phyloP scores from a whole-genome alignment of 1,284 basidiomycete species.

The Lentinula novae-zelandiae region DNA sequence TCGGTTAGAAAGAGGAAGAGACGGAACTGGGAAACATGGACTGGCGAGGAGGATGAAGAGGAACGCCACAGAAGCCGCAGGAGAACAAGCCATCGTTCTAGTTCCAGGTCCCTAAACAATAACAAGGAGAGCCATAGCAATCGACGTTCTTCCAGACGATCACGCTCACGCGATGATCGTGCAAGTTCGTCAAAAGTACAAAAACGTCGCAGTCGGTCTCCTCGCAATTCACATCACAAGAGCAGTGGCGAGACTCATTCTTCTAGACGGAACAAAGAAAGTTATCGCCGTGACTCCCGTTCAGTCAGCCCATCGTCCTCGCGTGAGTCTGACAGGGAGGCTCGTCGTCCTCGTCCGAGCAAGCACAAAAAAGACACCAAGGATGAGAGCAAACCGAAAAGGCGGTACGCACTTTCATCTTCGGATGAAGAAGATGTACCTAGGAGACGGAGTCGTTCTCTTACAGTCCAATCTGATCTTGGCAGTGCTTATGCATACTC shows the following conservation, averaged over 20 bases:
- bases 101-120: constrained; percentile 23
- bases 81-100: constrained; percentile 17
- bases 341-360: neutral
- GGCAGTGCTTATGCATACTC: neutral
- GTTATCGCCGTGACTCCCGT: neutral
- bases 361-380: neutral
- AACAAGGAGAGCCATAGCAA: constrained; percentile 3
- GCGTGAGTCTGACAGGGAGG: neutral
- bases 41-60: constrained; percentile 28
- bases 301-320: neutral
- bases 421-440: neutral
- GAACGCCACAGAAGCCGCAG: constrained; percentile 22
- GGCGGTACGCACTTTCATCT: neutral
- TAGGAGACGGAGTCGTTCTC: constrained; percentile 1
- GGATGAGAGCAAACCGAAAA: neutral
- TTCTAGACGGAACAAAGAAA: neutral
- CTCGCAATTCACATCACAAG: neutral
- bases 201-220: constrained; percentile 1
- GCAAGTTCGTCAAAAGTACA: neutral
- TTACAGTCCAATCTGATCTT: neutral
- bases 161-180: neutral
- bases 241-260: neutral
- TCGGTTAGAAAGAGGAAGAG: constrained; percentile 41
- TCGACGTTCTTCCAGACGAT: neutral
- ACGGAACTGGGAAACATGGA: constrained; percentile 39